phyloP scores from a whole-genome alignment of 257 asterid genomes.

The Scutellaria barbata region DNA sequence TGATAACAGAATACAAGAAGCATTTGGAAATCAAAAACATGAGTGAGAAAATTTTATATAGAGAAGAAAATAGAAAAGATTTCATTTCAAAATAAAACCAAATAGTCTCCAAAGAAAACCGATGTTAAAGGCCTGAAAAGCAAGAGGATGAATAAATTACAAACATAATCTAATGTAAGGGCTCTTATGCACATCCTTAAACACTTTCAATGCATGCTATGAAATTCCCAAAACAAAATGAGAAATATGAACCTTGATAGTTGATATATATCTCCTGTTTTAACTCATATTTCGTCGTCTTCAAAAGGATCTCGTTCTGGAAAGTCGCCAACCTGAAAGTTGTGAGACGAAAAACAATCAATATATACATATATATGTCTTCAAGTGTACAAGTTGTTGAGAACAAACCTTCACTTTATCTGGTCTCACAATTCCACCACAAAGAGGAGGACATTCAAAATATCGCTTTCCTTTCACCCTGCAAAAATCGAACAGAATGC shows the following conservation, averaged over 20 bases:
- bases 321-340: slow-evolving; percentile 82
- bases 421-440: slow-evolving; percentile 91
- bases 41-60: too few relatives aligned
- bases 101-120: too few relatives aligned
- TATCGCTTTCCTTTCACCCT: slow-evolving; percentile 94
- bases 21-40: too few relatives aligned
- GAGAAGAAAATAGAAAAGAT: too few relatives aligned
- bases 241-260: background rate
- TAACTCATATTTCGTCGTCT: slow-evolving; percentile 77
- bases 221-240: background rate
- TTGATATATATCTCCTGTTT: background rate
- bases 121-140: background rate
- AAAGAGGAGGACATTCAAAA: slow-evolving; percentile 83
- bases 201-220: too few relatives aligned
- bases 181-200: too few relatives aligned
- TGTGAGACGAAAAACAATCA: too few relatives aligned
- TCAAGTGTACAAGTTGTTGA: background rate
- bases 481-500: slow-evolving; percentile 26
- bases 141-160: background rate
- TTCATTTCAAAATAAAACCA: too few relatives aligned
- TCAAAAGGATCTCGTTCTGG: slow-evolving; percentile 92
- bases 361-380: too few relatives aligned
- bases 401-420: slow-evolving; percentile 87
- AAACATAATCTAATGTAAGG: background rate
- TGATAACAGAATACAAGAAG: too few relatives aligned